phyloP scores from a whole-genome alignment of 306 rosid genomes.

The Sphenostylis stenocarpa region DNA sequence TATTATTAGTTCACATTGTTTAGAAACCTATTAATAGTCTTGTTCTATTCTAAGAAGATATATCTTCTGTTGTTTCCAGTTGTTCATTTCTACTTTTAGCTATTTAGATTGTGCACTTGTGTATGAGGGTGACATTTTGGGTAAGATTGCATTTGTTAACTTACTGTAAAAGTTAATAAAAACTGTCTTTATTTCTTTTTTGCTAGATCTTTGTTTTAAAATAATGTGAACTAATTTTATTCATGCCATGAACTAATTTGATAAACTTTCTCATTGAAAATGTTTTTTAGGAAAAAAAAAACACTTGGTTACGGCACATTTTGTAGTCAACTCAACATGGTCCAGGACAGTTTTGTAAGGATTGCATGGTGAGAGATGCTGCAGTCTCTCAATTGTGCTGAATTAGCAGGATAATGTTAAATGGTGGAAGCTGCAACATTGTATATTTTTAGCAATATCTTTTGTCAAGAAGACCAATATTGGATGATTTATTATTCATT shows the following conservation, averaged over 20 bases:
- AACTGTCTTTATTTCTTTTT: too few species aligned
- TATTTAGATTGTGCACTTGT: too few species aligned
- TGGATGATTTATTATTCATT: background rate
- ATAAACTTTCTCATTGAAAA: constrained; percentile 24
- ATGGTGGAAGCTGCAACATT: background rate
- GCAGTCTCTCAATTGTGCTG: constrained; percentile 11
- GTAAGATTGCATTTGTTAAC: background rate
- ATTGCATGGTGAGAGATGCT: constrained; percentile 44
- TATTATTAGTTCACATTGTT: background rate
- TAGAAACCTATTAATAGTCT: background rate
- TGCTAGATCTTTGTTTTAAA: background rate
- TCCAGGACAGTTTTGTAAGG: constrained; percentile 97
- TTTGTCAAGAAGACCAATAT: background rate
- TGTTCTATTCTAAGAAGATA: too few species aligned
- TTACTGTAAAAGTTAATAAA: too few species aligned
- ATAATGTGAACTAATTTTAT: background rate
- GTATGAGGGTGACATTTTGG: background rate
- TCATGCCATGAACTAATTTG: background rate
- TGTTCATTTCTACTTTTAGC: background rate
- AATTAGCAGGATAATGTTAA: constrained; percentile 16
- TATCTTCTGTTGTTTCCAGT: background rate
- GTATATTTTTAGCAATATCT: background rate
- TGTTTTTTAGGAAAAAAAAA: constrained; percentile 84
- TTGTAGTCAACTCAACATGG: constrained; percentile 67
- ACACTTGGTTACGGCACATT: constrained; percentile 80